These are phyloP conservation scores for Penicillium cosmopolitanum DNA, from an alignment of 495 filamentous ascomycete species.

Conservation along the genomic window DNA sequence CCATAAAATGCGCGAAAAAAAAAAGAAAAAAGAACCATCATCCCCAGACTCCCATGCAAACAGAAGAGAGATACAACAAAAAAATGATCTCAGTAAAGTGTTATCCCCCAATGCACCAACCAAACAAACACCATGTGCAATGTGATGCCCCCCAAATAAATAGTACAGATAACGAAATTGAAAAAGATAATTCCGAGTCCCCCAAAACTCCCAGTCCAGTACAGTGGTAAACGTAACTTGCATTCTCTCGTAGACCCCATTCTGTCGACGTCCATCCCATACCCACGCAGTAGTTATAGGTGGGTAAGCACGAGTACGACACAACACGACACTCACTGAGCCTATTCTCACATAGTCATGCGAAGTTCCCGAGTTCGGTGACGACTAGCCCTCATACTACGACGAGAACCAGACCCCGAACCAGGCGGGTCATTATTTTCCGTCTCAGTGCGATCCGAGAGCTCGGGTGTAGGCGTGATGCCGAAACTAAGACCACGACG, in stretches of 20 bases:
- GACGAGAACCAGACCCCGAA: constrained; percentile 26
- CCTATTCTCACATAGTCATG: constrained; percentile 43
- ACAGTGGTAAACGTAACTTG: neutral
- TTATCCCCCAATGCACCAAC: constrained; percentile 17
- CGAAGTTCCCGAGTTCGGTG: constrained; percentile 40
- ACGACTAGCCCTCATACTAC: constrained; percentile 42
- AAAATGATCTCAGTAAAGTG: too few species aligned
- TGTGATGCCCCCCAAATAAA: constrained; percentile 1
- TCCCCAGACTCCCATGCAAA: constrained; percentile 5
- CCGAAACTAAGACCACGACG: constrained; percentile 37
- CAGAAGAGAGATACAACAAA: neutral
- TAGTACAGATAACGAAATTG: neutral
- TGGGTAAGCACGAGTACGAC: too few species aligned
- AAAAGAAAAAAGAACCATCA: neutral
- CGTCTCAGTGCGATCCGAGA: constrained; percentile 46
- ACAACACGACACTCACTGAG: neutral
- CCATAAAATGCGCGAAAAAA: neutral
- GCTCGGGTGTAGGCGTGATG: constrained; percentile 42
- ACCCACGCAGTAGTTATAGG: too few species aligned
- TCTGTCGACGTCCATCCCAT: neutral
- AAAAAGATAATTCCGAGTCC: neutral
- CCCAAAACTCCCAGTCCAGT: neutral
- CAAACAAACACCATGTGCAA: constrained; percentile 13
- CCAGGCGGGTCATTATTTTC: constrained; percentile 34
- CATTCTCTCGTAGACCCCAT: neutral